A percentile compares a stretch with the other conserved stretches of the same genome.
phyloP scores from a whole-genome alignment of 2,329 filamentous ascomycete species.

The Penicillium sp. region DNA sequence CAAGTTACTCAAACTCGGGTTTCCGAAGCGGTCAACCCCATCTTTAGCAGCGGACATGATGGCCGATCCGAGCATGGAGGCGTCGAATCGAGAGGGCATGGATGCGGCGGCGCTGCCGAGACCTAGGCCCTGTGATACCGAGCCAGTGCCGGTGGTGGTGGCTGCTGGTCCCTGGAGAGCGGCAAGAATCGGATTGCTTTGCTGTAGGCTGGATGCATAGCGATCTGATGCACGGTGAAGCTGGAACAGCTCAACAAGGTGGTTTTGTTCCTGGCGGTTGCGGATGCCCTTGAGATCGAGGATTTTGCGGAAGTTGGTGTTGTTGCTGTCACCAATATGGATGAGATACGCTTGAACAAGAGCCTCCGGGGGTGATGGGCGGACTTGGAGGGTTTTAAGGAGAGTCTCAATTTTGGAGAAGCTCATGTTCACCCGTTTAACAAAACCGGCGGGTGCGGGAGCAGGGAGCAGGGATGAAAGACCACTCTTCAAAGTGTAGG shows the following conservation, averaged over 20 bases:
- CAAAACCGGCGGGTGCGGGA: conserved; percentile 66
- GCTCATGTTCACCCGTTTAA: conserved; percentile 80
- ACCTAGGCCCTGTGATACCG: conserved; percentile 51
- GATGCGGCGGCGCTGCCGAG: conserved; percentile 46
- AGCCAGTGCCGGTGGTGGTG: conserved; percentile 32
- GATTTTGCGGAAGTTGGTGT: conserved; percentile 94
- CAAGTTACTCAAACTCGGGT: conserved; percentile 48
- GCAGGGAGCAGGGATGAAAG: conserved; percentile 54
- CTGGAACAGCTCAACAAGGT: conserved; percentile 88
- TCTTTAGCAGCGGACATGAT: conserved; percentile 85
- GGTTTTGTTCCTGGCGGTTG: conserved; percentile 73
- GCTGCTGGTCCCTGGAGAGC: conserved; percentile 52
- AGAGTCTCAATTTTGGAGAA: conserved; percentile 88
- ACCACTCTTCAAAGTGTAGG: conserved; percentile 66
- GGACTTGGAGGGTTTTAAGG: conserved; percentile 94
- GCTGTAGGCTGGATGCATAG: conserved; percentile 67
- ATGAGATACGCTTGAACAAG: conserved; percentile 97
- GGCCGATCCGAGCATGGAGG: conserved; percentile 79
- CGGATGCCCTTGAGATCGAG: conserved; percentile 92
- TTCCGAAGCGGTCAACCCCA: conserved; percentile 75
- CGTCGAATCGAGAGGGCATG: conserved; percentile 69
- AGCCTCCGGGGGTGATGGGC: conserved; percentile 84
- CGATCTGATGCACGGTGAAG: conserved; percentile 70
- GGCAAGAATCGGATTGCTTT: conserved; percentile 69
- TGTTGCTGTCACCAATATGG: conserved; percentile 90